phyloP scores from a whole-genome alignment of 164 flowering plant genomes.

The Magnolia kwangsiensis region DNA sequence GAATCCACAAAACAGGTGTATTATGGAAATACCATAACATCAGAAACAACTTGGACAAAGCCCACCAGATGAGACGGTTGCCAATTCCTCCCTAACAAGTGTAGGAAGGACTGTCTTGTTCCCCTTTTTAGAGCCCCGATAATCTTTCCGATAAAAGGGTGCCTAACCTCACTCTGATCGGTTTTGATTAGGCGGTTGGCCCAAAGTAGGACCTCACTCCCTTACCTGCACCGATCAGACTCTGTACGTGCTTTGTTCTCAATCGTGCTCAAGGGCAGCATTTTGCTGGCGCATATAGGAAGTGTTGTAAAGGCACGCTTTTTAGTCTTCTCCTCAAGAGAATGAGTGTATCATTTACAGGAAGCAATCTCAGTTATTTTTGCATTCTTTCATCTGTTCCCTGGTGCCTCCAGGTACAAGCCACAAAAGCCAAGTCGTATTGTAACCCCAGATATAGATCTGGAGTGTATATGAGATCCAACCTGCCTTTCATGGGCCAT shows the following conservation, averaged over 20 bases:
- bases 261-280: background rate
- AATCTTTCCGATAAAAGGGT: background rate
- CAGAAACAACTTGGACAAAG: constrained; percentile 73
- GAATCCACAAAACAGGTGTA: constrained; percentile 72
- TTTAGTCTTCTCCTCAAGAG: too few species aligned
- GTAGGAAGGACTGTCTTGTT: background rate
- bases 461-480: too few species aligned
- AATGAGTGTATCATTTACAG: too few species aligned
- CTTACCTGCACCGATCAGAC: background rate
- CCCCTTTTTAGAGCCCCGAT: background rate
- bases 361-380: too few species aligned
- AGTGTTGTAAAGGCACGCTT: too few species aligned
- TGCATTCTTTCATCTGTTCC: too few species aligned
- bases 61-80: constrained; percentile 31
- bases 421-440: too few species aligned
- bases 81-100: background rate
- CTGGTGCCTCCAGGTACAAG: too few species aligned
- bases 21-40: constrained; percentile 62
- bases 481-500: too few species aligned
- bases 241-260: too few species aligned
- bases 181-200: background rate
- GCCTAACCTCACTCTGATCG: background rate
- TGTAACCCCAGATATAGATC: too few species aligned
- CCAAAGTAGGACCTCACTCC: background rate
- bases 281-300: too few species aligned